A percentile compares a stretch with the other conserved stretches of the same genome.
phyloP scores from a whole-genome alignment of 139 green algal genomes.

The Asterochloris sp. region DNA sequence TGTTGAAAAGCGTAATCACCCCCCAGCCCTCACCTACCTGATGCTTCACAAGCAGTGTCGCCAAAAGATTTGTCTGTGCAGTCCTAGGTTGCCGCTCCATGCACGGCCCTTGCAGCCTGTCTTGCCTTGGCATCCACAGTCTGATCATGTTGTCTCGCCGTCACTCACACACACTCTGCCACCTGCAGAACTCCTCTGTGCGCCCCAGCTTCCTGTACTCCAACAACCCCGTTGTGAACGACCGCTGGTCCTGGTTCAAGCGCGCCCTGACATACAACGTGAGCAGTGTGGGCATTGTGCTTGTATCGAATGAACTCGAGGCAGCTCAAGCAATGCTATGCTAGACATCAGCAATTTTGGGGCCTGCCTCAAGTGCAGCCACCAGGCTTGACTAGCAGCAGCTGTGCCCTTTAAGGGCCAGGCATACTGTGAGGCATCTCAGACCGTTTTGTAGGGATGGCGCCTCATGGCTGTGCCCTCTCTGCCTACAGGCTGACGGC shows the following conservation, averaged over 20 bases:
- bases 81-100: not conserved
- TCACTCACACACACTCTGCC: not conserved
- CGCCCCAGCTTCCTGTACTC: conserved; percentile 6
- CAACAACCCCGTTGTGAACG: not conserved
- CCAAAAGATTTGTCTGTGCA: not conserved
- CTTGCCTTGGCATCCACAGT: not conserved
- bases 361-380: not conserved
- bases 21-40: not conserved
- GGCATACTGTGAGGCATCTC: not conserved
- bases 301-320: not conserved
- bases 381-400: not conserved
- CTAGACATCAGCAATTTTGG: not conserved
- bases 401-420: not conserved
- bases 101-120: not conserved
- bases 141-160: not conserved
- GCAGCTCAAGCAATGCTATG: not conserved
- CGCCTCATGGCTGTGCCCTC: not conserved
- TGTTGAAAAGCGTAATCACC: too few relatives aligned
- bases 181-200: not conserved
- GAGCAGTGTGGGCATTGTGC: too few relatives aligned
- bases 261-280: conserved; percentile 23
- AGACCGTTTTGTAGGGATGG: not conserved
- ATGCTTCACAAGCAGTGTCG: not conserved
- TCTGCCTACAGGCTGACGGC: conserved; percentile 21
- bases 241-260: conserved; percentile 21